Evolutionary conservation across 2,329 filamentous ascomycete species (phyloP), one percentile per base, ranked within the genome.

Genomic region (Lomentospora prolificans): DNA sequence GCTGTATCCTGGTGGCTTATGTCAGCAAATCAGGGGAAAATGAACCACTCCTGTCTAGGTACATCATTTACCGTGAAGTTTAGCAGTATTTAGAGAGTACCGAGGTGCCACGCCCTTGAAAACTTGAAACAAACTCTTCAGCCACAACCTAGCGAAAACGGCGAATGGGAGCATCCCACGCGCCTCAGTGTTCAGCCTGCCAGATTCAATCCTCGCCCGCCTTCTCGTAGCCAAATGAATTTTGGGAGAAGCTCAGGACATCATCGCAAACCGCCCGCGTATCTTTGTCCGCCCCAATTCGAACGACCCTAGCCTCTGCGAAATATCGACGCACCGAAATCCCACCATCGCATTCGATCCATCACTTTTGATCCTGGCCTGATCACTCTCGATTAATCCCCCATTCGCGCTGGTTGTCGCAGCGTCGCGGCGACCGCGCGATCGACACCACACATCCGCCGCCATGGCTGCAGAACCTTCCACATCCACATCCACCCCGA

Each of bases 381-480:
- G 22, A 19, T 22, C 22, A 22, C 17, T 22, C 24, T 19, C 44
- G 17, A 5, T 25, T 17, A 27, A 10, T 14, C 7, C 36, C 52
- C n/a, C 33, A 10, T 44, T 54, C 52, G 52, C 52, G 52, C 51
- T 44, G 52, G 52, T 27, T 63, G 66, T 66, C 66, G 67, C 66
- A 64, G 64, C 61, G 63, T 64, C 62, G 69, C 68, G 70, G 68
- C 70, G 67, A 65, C 65, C 64, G 64, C 65, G 66, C 62, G 58
- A 60, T 60, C 62, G 60, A 62, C 58, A 53, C 60, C 59, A 61
- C 60, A 61, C 60, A 33, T 33, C 62, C 60, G 62, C 63, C 60
- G 66, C 60, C 63, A 78, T 78, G 74, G 75, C 75, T 60, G 67
- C 71, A 58, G 71, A 71, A 63, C 68, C 69, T 59, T 70, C 73